Percentiles rank a stretch among this genome's conserved stretches.
Evolutionary conservation across 2,329 filamentous ascomycete genomes (phyloP).

Genomic region (Phaeophleospora eucalypticola): DNA sequence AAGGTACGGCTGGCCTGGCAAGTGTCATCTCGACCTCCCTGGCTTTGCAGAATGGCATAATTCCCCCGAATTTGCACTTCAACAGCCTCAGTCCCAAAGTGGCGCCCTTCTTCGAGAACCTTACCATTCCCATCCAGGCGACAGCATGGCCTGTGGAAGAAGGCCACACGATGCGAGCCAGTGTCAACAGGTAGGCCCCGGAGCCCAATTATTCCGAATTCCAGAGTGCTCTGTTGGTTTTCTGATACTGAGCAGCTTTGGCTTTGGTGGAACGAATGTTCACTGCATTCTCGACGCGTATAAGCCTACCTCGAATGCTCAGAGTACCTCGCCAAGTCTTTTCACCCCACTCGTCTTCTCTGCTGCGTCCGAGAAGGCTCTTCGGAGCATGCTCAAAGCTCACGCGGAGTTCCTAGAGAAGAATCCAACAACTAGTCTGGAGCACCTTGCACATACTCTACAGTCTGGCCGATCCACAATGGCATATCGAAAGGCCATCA

Average conservation of each 20-base stretch:
- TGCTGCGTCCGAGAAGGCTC: neutral
- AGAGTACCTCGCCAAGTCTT: neutral
- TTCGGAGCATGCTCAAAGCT: slow-evolving; percentile 1
- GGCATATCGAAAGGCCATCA: neutral
- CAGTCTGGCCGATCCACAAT: neutral
- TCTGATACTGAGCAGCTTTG: slow-evolving; percentile 22
- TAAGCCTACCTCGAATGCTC: neutral
- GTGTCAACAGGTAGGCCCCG: no score
- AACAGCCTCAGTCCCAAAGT: slow-evolving; percentile 27
- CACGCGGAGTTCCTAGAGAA: slow-evolving; percentile 1
- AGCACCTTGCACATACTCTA: slow-evolving; percentile 39
- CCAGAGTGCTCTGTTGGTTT: no score
- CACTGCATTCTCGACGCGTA: slow-evolving; percentile 25
- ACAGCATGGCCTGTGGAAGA: neutral
- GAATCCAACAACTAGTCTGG: slow-evolving; percentile 4
- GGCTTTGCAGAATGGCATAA: slow-evolving; percentile 16
- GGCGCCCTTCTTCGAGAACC: slow-evolving; percentile 10
- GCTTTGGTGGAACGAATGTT: slow-evolving; percentile 28
- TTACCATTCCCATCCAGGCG: slow-evolving; percentile 29
- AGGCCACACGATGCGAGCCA: neutral
- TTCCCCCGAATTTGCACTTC: slow-evolving; percentile 25
- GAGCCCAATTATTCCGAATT: no score
- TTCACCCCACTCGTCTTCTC: slow-evolving; percentile 5
- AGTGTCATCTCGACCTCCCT: slow-evolving; percentile 20
- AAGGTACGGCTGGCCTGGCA: slow-evolving; percentile 15